These are phyloP conservation scores for Spatholobus suberectus DNA, from an alignment of 306 rosid genomes.

Conservation along the genomic window DNA sequence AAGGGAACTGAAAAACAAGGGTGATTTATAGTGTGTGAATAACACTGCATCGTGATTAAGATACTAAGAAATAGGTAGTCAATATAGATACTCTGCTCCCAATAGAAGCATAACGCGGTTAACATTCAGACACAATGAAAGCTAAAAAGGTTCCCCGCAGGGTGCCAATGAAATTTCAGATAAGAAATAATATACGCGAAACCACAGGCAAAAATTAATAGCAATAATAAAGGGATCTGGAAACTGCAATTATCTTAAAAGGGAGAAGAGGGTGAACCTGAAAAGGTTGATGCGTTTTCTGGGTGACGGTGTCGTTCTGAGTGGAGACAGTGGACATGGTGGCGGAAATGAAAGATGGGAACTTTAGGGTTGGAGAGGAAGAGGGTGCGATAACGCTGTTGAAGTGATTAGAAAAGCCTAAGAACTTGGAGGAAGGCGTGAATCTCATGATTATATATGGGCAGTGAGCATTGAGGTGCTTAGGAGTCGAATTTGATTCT, in stretches of 20 bases:
- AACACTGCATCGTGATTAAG: neutral
- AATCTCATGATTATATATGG: slow-evolving; percentile 46
- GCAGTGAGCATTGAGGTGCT: slow-evolving; percentile 54
- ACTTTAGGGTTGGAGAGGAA: neutral
- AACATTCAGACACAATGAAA: neutral
- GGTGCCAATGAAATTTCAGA: no score
- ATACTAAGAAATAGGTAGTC: neutral
- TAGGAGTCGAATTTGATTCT: slow-evolving; percentile 25
- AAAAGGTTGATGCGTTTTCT: slow-evolving; percentile 49
- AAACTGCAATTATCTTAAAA: neutral
- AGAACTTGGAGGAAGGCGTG: slow-evolving; percentile 34
- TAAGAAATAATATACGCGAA: no score
- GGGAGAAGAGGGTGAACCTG: slow-evolving; percentile 57
- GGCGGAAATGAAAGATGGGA: slow-evolving; percentile 47
- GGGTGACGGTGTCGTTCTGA: slow-evolving; percentile 37
- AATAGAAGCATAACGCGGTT: no score
- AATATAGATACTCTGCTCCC: neutral
- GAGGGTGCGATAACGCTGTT: neutral
- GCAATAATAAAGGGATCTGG: neutral
- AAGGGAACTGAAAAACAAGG: neutral
- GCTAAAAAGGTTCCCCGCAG: no score
- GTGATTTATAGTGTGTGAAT: neutral
- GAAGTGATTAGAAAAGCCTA: slow-evolving; percentile 44
- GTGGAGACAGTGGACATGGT: slow-evolving; percentile 79
- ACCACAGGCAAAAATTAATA: no score